These are phyloP conservation scores for Phaeomoniella chlamydospora DNA, from an alignment of 2,329 filamentous ascomycete genomes.

Conservation along the genomic window DNA sequence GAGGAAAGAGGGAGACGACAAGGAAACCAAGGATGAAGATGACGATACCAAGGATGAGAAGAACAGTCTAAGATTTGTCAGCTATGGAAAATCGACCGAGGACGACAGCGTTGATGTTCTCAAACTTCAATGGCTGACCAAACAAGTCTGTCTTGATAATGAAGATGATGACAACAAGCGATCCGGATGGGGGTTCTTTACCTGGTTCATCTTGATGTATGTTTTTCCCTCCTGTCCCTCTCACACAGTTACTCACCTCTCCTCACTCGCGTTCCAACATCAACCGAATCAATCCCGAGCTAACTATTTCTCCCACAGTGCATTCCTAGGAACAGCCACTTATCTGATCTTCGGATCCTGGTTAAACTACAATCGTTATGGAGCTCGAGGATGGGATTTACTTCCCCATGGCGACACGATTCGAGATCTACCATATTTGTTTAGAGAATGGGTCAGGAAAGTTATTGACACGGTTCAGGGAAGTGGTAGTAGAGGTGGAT, in stretches of 20 bases:
- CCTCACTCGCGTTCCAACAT: background rate
- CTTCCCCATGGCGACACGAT: slow-evolving; percentile 86
- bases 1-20: slow-evolving; percentile 9
- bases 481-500: slow-evolving; percentile 71
- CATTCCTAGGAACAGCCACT: slow-evolving; percentile 70
- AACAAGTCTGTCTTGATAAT: slow-evolving; percentile 63
- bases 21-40: slow-evolving; percentile 12
- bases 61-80: slow-evolving; percentile 60
- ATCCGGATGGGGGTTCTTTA: slow-evolving; percentile 80
- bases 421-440: slow-evolving; percentile 77
- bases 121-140: slow-evolving; percentile 71
- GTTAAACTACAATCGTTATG: slow-evolving; percentile 97
- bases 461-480: slow-evolving; percentile 76
- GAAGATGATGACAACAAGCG: slow-evolving; percentile 21
- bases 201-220: slow-evolving; percentile 90
- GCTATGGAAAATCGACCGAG: slow-evolving; percentile 42
- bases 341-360: slow-evolving; percentile 97
- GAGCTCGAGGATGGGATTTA: slow-evolving; percentile 86
- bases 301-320: slow-evolving; percentile 36
- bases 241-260: too few relatives aligned
- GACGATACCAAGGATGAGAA: slow-evolving; percentile 13
- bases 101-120: slow-evolving; percentile 49
- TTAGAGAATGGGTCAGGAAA: slow-evolving; percentile 74
- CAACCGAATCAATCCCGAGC: slow-evolving; percentile 1
- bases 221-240: slow-evolving; percentile 20